Evolutionary conservation across 768 basidiomycete genomes (phyloP), one percentile per base, ranked within the genome.

Genomic region (Suillus subluteus): DNA sequence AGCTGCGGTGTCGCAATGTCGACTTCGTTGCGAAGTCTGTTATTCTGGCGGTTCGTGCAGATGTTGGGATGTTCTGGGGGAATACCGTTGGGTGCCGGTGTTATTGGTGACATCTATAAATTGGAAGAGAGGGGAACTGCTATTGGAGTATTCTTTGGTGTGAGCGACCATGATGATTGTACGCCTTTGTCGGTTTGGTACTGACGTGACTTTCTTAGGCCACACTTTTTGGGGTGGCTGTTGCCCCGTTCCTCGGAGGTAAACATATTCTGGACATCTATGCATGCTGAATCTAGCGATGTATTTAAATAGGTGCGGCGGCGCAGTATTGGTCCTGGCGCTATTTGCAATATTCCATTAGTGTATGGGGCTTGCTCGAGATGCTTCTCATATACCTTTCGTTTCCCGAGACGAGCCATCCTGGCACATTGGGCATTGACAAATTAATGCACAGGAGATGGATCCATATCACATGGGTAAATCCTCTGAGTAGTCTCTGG

Each of bases 301-400:
- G 8, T 44, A 23, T 3, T 15, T 26, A 5, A 18, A 32, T 62
- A 86, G 87, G 87, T 21, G 62, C 82, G 23, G 79, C 82, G 0
- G 82, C 89, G 0, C 79, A 88, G 64, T 90, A 89, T 68, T 82
- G 81, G 41, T 91, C 90, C 0, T 92, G 91, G 90, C 83, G 91
- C 0, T 67, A 81, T 4, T 84, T 89, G 75, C 89, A 92, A 71
- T 71, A 76, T 11, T 69, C 71, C 0, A 67, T 91, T 1, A 83
- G 83, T 3, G 41, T 80, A 0, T 73, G 78, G 43, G 84, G 83
- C 2, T 43, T 84, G 0, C 12, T 81, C 0, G 76, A 80, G 2
- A 79, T 85, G 46, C 6, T 82, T 9, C 67, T 78, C 7, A 79
- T 90, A 38, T 58, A 73, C 1, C 48, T 83, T 4, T 82, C 82